Evolutionary conservation across 208 protist species (phyloP).

Genomic region (Crithidia mellificae): DNA sequence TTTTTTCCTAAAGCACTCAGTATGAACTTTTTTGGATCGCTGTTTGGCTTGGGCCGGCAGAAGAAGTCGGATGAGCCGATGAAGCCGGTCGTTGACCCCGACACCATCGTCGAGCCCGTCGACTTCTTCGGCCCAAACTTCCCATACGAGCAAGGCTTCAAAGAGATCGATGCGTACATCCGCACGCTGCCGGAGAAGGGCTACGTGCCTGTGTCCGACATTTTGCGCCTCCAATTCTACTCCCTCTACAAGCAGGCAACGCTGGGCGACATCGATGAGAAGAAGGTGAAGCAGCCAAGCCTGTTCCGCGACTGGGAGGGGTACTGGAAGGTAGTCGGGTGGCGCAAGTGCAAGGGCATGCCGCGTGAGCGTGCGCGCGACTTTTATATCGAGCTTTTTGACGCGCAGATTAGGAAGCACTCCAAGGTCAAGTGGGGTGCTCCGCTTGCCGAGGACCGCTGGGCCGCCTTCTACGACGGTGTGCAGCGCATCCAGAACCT

Average conservation of each 20-base stretch:
- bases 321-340: conserved; percentile 93
- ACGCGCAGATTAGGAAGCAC: conserved; percentile 30
- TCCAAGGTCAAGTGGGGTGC: conserved; percentile 34
- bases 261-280: conserved; percentile 77
- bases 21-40: conserved; percentile 1
- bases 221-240: conserved; percentile 86
- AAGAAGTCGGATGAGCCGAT: conserved; percentile 19
- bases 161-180: conserved; percentile 65
- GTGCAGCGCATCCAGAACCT: conserved; percentile 55
- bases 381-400: conserved; percentile 81
- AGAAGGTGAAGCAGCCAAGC: conserved; percentile 55
- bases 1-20: neutral
- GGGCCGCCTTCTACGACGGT: conserved; percentile 56
- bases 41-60: conserved; percentile 4
- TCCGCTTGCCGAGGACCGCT: conserved; percentile 28
- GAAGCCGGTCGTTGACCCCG: conserved; percentile 26
- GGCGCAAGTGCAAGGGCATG: conserved; percentile 83
- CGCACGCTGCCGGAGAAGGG: conserved; percentile 59
- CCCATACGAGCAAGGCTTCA: conserved; percentile 44
- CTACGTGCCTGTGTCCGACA: conserved; percentile 77
- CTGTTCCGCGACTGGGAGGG: conserved; percentile 47
- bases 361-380: conserved; percentile 82
- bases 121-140: conserved; percentile 35
- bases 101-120: conserved; percentile 33
- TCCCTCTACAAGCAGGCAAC: conserved; percentile 89